Evolutionary conservation across 495 filamentous ascomycete genomes (phyloP).

Genomic region (Parmelia sp.): DNA sequence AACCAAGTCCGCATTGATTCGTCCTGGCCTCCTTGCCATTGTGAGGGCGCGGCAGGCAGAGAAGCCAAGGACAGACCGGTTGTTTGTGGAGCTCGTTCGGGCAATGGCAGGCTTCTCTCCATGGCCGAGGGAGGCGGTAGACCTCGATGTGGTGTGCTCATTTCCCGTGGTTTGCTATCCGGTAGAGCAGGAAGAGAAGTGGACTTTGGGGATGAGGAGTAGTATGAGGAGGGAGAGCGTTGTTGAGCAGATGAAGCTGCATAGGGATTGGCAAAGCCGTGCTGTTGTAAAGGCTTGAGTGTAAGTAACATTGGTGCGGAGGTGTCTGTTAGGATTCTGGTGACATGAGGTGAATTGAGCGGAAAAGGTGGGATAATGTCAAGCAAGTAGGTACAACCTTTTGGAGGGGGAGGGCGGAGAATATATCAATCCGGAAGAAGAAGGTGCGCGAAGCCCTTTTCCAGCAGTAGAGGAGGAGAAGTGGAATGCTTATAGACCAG

Average conservation of each 20-base stretch:
- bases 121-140: slow-evolving; percentile 37
- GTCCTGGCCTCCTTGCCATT: slow-evolving; percentile 64
- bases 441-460: slow-evolving; percentile 1
- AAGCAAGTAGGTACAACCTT: slow-evolving; percentile 16
- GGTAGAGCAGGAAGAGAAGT: slow-evolving; percentile 24
- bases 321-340: slow-evolving; percentile 2
- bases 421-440: slow-evolving; percentile 3
- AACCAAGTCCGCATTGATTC: slow-evolving; percentile 80
- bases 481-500: slow-evolving; percentile 11
- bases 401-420: slow-evolving; percentile 3
- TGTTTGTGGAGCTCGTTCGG: slow-evolving; percentile 32
- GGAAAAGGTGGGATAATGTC: slow-evolving; percentile 4
- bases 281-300: slow-evolving; percentile 37
- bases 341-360: slow-evolving; percentile 13
- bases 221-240: slow-evolving; percentile 33
- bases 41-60: slow-evolving; percentile 62
- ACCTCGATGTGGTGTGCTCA: slow-evolving; percentile 36
- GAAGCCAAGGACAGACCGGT: slow-evolving; percentile 43
- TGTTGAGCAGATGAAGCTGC: slow-evolving; percentile 36
- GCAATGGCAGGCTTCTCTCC: slow-evolving; percentile 28
- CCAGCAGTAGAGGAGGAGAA: slow-evolving; percentile 2
- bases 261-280: slow-evolving; percentile 38
- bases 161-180: slow-evolving; percentile 26
- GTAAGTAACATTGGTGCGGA: slow-evolving; percentile 39
- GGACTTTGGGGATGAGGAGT: slow-evolving; percentile 30